Evolutionary conservation across 2,329 filamentous ascomycete genomes (phyloP).

Genomic region (Phyllosticta paracitricarpa): DNA sequence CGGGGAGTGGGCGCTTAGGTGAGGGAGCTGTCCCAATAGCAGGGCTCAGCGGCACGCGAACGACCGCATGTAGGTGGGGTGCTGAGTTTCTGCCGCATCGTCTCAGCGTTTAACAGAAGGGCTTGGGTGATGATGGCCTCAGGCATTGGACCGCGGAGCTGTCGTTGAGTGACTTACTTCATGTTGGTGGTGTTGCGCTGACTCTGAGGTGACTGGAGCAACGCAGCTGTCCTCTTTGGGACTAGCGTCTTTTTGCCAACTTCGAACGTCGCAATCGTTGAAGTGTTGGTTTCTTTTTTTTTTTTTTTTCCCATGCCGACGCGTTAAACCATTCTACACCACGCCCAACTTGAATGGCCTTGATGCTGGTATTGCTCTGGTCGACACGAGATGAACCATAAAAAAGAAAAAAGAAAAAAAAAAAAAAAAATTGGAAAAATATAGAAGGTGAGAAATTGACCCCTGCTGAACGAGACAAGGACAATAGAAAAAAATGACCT

Average conservation of each 20-base stretch:
- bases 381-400: background rate
- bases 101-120: background rate
- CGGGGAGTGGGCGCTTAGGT: background rate
- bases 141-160: background rate
- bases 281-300: background rate
- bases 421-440: too few species aligned
- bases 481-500: background rate
- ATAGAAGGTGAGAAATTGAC: too few species aligned
- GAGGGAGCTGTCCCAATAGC: background rate
- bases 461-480: background rate
- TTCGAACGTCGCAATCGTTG: background rate
- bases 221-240: background rate
- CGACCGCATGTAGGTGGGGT: too few species aligned
- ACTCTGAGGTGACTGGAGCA: background rate
- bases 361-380: too few species aligned
- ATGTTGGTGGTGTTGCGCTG: background rate
- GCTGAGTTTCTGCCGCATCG: background rate
- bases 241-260: background rate
- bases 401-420: background rate
- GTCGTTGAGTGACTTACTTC: background rate
- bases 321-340: background rate
- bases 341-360: background rate
- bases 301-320: too few species aligned
- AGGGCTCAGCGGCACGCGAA: background rate
- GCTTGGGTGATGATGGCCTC: too few species aligned